phyloP scores from a whole-genome alignment of 2,329 filamentous ascomycete species.

The Trichoderma harzianum region DNA sequence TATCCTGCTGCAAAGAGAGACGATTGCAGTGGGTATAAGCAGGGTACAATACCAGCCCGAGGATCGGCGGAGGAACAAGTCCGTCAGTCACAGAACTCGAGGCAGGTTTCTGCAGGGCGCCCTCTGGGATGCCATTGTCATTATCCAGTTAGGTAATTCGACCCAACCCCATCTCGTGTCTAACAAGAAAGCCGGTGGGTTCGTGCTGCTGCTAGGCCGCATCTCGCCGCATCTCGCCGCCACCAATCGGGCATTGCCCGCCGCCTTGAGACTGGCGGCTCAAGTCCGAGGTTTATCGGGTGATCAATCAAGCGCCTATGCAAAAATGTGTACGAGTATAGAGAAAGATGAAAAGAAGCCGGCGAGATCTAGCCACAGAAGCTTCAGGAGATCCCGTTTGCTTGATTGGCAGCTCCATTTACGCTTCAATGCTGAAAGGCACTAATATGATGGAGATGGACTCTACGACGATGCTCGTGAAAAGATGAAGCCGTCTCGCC shows the following conservation, averaged over 20 bases:
- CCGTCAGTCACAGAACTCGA: not conserved
- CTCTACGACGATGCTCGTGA: not conserved
- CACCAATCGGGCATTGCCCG: not conserved
- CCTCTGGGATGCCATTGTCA: not conserved
- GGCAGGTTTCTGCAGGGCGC: too few relatives aligned
- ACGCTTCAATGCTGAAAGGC: not conserved
- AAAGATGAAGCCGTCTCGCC: not conserved
- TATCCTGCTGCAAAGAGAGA: not conserved
- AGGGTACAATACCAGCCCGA: not conserved
- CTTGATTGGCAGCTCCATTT: not conserved
- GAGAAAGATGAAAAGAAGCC: not conserved
- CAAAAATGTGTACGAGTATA: not conserved
- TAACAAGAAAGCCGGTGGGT: not conserved
- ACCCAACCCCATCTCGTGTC: not conserved
- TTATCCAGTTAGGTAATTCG: not conserved
- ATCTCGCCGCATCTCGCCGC: not conserved
- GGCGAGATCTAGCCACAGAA: not conserved
- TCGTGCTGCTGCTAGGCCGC: not conserved
- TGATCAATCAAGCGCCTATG: constrained; percentile 6
- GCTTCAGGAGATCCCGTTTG: not conserved
- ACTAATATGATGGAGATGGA: not conserved
- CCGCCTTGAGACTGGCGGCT: not conserved
- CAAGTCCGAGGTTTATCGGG: not conserved
- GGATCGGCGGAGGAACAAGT: not conserved
- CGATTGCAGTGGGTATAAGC: not conserved